Percentiles rank a stretch among this genome's conserved stretches.
phyloP scores from a whole-genome alignment of 2,329 filamentous ascomycete species.

The Fusarium aywerte region DNA sequence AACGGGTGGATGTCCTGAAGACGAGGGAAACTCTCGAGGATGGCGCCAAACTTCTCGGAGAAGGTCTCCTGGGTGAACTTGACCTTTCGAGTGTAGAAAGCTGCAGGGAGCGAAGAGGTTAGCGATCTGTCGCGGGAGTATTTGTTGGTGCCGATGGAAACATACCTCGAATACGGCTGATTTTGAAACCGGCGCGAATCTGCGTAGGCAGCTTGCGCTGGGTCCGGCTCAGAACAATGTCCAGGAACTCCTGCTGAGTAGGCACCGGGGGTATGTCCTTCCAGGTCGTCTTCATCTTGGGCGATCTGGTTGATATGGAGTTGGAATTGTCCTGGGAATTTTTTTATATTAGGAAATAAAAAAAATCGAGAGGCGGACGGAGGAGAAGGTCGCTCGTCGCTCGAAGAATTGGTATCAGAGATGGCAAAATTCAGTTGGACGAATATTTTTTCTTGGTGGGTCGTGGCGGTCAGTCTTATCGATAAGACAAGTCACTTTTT shows the following conservation, averaged over 20 bases:
- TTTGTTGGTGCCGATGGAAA: not conserved
- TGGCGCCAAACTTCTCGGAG: slow-evolving; percentile 88
- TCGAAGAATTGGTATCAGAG: slow-evolving; percentile 34
- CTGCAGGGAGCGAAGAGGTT: slow-evolving; percentile 53
- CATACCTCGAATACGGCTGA: slow-evolving; percentile 82
- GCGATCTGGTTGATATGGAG: slow-evolving; percentile 46
- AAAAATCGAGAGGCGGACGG: slow-evolving; percentile 10
- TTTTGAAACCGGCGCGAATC: slow-evolving; percentile 94
- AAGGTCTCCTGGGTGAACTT: slow-evolving; percentile 99
- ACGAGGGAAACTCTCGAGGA: slow-evolving; percentile 92
- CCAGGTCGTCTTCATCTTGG: slow-evolving; percentile 71
- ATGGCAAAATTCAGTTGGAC: slow-evolving; percentile 44
- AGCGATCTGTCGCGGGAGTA: slow-evolving; percentile 12
- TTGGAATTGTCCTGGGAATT: slow-evolving; percentile 14
- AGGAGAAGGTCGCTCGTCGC: slow-evolving; percentile 36
- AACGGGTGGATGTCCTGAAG: slow-evolving; percentile 96
- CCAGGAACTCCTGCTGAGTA: slow-evolving; percentile 93
- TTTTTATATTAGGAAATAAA: slow-evolving; percentile 3
- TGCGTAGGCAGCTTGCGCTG: slow-evolving; percentile 94
- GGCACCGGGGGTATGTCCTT: slow-evolving; percentile 88
- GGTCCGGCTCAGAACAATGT: slow-evolving; percentile 94
- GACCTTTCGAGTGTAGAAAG: slow-evolving; percentile 97
- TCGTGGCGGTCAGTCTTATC: slow-evolving; percentile 39
- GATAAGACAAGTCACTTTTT: slow-evolving; percentile 39
- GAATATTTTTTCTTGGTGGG: slow-evolving; percentile 51